These are phyloP conservation scores for Strobilomyces dryophilus DNA, from an alignment of 768 basidiomycete species.

Conservation along the genomic window DNA sequence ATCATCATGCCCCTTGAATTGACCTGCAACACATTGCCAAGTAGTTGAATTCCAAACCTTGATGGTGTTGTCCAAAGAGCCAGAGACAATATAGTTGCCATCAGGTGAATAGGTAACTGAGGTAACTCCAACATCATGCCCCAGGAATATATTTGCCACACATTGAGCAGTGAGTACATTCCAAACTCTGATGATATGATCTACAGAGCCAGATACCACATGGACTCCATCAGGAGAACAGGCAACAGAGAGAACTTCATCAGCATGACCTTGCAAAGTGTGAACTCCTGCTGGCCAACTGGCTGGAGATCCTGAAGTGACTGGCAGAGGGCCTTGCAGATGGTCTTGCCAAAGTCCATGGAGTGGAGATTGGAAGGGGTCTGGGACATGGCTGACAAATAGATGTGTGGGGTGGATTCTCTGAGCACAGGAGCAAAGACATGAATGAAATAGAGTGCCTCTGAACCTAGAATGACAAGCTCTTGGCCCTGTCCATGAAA, in stretches of 20 bases:
- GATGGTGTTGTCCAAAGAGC: too few species aligned
- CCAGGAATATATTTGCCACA: background rate
- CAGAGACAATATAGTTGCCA: too few species aligned
- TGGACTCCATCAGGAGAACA: background rate
- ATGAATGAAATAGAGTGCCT: too few species aligned
- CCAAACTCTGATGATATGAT: slow-evolving; percentile 11
- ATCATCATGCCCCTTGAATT: background rate
- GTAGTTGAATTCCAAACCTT: too few species aligned
- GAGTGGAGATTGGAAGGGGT: background rate
- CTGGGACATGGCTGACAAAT: background rate
- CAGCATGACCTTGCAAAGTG: background rate
- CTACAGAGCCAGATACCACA: background rate
- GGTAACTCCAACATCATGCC: too few species aligned
- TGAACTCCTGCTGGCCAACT: background rate
- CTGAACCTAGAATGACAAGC: background rate
- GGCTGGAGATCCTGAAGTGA: background rate
- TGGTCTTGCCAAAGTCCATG: background rate
- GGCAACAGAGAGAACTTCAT: background rate
- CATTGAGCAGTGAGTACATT: slow-evolving; percentile 3
- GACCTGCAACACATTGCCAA: too few species aligned
- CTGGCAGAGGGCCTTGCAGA: background rate
- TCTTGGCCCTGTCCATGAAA: background rate
- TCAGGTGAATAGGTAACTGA: too few species aligned
- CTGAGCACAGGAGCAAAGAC: background rate
- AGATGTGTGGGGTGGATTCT: too few species aligned